A percentile compares a stretch with the other conserved stretches of the same genome.
These are phyloP conservation scores for Pleodorina starrii DNA, from an alignment of 139 green algal genomes.

Conservation along the genomic window DNA sequence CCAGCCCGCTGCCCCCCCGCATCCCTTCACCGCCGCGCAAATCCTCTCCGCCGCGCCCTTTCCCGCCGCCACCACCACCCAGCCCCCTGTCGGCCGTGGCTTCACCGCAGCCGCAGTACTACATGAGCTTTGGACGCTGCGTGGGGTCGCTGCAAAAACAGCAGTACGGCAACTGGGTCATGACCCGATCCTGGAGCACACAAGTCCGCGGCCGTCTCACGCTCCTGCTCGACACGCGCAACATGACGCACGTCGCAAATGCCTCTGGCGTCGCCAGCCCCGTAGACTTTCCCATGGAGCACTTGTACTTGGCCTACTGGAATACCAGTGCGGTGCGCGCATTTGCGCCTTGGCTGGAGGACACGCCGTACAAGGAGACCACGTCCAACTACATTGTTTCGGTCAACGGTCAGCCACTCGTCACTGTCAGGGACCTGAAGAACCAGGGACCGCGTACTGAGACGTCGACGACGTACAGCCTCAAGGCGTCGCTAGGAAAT, in stretches of 20 bases:
- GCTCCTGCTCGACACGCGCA: background rate
- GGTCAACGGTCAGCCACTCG: background rate
- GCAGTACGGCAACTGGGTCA: slow-evolving; percentile 22
- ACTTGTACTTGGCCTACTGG: slow-evolving; percentile 31
- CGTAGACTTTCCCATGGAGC: background rate
- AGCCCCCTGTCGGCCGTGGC: no score
- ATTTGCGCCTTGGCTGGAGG: background rate
- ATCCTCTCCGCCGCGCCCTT: no score
- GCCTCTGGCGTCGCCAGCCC: background rate
- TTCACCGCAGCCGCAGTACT: background rate
- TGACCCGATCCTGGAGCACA: background rate
- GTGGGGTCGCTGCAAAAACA: background rate
- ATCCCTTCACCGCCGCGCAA: no score
- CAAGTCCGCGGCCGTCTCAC: background rate
- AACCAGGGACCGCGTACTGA: background rate
- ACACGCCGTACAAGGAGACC: background rate
- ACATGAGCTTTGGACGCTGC: slow-evolving; percentile 12
- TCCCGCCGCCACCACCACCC: background rate
- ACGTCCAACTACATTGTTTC: background rate
- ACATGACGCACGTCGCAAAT: background rate
- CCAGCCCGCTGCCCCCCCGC: background rate
- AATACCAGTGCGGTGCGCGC: background rate
- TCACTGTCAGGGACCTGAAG: background rate
- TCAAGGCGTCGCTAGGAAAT: background rate
- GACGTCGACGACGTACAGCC: background rate